Evolutionary conservation across 768 basidiomycete genomes (phyloP), one percentile per base, ranked within the genome.

Genomic region (Jaapia argillacea): DNA sequence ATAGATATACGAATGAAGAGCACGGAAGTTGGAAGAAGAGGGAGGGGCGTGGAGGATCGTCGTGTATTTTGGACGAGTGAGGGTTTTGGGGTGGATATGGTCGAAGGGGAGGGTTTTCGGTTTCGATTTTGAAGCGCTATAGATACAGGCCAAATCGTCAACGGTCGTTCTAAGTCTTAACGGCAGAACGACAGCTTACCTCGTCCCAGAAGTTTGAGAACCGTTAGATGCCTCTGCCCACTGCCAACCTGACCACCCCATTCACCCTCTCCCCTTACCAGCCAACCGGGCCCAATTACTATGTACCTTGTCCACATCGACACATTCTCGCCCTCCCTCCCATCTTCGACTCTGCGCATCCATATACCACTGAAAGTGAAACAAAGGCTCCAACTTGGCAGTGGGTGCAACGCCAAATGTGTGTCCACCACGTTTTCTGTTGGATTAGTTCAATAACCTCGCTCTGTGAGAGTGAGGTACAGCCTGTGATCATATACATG

Each of bases 311-410:
- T 56, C 60, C 61, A 54, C 31, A 23, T 26, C 31, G n/a, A n/a
- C n/a, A n/a, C n/a, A n/a, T n/a, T n/a, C n/a, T n/a, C n/a, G n/a
- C n/a, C n/a, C n/a, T n/a, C n/a, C n/a, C n/a, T n/a, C n/a, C n/a
- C n/a, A n/a, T n/a, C n/a, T n/a, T n/a, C n/a, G n/a, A 3, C 48
- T 47, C 43, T 53, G 51, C 39, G 46, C 40, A 50, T 64, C 56
- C 43, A 61, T 58, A 53, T 90, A 93, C 56, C 79, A 78, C 41
- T 82, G 74, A n/a, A n/a, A n/a, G n/a, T n/a, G n/a, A 56, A 84
- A 89, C 55, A 82, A 86, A 0, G 92, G 91, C 46, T 89, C 80
- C 22, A 97, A 73, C 53, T 79, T 82, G 0, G 93, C 89, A 0
- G 78, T 77, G 4, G 82, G 50, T 93, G 88, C 42, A 93, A 67